These are phyloP conservation scores for Ceratobasidium sp. DNA, from an alignment of 1,284 basidiomycete genomes.

Conservation along the genomic window DNA sequence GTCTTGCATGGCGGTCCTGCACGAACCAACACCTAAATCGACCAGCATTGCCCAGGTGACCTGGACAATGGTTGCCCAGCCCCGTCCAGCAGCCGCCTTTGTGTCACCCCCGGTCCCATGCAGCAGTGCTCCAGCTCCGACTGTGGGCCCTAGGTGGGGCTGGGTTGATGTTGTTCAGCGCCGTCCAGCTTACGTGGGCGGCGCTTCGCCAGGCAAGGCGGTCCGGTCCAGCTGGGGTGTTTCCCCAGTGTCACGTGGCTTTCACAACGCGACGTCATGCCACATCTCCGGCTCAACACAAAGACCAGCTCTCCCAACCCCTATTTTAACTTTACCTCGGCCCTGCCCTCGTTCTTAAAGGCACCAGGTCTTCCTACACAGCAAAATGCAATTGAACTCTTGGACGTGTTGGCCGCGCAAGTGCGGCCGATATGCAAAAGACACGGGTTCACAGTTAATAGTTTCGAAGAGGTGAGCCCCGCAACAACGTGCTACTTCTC, in stretches of 20 bases:
- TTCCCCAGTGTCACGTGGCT: constrained; percentile 37
- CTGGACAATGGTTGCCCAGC: too few relatives aligned
- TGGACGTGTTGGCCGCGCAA: constrained; percentile 78
- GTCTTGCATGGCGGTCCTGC: too few relatives aligned
- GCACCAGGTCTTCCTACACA: constrained; percentile 39
- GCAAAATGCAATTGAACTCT: constrained; percentile 64
- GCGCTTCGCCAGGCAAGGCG: too few relatives aligned
- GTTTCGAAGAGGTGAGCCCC: constrained; percentile 73
- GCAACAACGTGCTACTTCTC: not conserved
- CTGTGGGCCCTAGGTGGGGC: too few relatives aligned
- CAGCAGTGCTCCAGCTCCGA: too few relatives aligned
- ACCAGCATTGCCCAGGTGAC: too few relatives aligned
- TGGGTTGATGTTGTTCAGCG: too few relatives aligned
- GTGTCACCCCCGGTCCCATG: too few relatives aligned
- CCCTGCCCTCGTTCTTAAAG: constrained; percentile 57
- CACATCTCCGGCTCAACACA: constrained; percentile 72
- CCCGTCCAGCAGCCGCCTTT: too few relatives aligned
- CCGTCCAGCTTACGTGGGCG: too few relatives aligned
- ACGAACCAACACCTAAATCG: too few relatives aligned
- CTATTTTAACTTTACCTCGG: constrained; percentile 73
- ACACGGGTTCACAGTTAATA: constrained; percentile 75
- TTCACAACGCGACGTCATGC: constrained; percentile 58
- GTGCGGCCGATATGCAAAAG: constrained; percentile 79
- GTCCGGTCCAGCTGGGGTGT: too few relatives aligned
- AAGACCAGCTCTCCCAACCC: constrained; percentile 73